Evolutionary conservation across 176 grass and related monocot species (phyloP).

Genomic region (Oryza glaberrima): DNA sequence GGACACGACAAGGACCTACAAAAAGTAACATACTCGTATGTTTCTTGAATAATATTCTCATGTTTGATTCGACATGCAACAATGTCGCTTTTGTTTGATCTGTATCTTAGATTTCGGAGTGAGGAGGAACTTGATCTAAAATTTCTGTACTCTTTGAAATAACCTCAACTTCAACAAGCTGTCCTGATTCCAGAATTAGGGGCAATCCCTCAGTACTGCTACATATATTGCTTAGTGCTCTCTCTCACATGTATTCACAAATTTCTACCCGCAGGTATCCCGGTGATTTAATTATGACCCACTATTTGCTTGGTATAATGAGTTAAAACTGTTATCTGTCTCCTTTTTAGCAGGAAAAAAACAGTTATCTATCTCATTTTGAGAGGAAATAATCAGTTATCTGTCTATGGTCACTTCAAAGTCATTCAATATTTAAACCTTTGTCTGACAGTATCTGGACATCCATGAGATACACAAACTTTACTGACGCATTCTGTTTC

Average conservation of each 20-base stretch:
- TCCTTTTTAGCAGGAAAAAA: no score
- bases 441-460: no score
- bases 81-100: not conserved
- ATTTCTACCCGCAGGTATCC: not conserved
- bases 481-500: no score
- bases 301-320: not conserved
- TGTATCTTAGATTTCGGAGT: not conserved
- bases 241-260: not conserved
- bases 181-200: not conserved
- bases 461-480: no score
- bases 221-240: not conserved
- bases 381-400: no score
- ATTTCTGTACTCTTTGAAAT: not conserved
- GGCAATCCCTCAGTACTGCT: not conserved
- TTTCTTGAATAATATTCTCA: not conserved
- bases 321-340: not conserved
- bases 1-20: not conserved
- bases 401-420: no score
- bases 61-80: conserved; percentile 5
- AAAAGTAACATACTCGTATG: not conserved
- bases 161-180: not conserved
- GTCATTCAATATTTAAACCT: no score
- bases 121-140: not conserved
- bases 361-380: no score
- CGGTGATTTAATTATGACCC: not conserved